Evolutionary conservation across 768 basidiomycete species (phyloP), one percentile per base, ranked within the genome.

Genomic region (Lactarius vividus): DNA sequence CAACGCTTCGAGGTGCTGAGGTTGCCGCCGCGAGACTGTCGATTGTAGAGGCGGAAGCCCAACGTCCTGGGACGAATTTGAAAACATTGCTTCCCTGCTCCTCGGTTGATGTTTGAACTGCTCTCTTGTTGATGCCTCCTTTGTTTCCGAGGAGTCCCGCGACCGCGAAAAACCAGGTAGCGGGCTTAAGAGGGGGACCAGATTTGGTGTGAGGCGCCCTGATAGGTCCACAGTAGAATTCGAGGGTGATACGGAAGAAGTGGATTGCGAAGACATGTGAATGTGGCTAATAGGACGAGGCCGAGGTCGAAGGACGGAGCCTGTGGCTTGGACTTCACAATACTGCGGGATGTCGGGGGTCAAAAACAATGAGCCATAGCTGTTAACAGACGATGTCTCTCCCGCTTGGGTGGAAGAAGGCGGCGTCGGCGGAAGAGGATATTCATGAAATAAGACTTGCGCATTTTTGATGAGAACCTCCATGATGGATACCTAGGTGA

Each of bases 401-500:
- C 85, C 87, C 13, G 81, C 73, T n/a, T 90, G 89, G 3, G 88
- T 87, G 3, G 88, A 87, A 6, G 92, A 87, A 56, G 92, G 79
- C 11, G 91, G 89, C 6, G 89, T 87, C 5, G 89, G 88, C 62
- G 78, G 77, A 40, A 54, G 56, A 53, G 58, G 60, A 56, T 74
- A 73, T 11, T 88, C 84, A 62, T 88, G 87, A 72, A 91, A 94
- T 18, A 96, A 79, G 18, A 85, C 75, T 62, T 82, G 79, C 0
- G 86, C 82, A 74, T 91, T 82, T 26, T 78, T 82, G 69, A 97
- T 94, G 39, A 97, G 77, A 74, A 95, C 92, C 73, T 95, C 94
- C 84, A 95, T 89, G 13, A 95, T 76, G 0, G 83, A 82, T 64
- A 87, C 86, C 85, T 88, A 69, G 31, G 26, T 40, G 57, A 57